Percentiles rank a stretch among this genome's conserved stretches.
phyloP scores from a whole-genome alignment of 352 stramenopile species.

The Phytopythium montanum region DNA sequence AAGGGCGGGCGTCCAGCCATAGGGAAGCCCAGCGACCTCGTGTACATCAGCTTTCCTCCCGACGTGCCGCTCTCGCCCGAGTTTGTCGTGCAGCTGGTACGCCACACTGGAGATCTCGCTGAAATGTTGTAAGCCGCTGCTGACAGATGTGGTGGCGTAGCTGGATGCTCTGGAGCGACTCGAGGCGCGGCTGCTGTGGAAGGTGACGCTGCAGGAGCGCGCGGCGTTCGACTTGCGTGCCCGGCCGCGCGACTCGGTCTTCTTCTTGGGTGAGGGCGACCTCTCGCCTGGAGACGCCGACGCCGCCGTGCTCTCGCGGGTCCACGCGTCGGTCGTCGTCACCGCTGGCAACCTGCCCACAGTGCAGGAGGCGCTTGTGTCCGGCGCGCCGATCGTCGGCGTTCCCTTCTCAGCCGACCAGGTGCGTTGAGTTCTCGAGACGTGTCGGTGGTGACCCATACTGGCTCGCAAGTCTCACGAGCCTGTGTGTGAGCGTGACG shows the following conservation, averaged over 20 bases:
- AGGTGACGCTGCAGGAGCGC: slow-evolving; percentile 51
- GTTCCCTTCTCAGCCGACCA: slow-evolving; percentile 76
- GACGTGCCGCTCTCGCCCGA: slow-evolving; percentile 47
- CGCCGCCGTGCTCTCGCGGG: slow-evolving; percentile 31
- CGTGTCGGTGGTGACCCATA: not conserved
- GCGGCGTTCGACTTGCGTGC: slow-evolving; percentile 53
- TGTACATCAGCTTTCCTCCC: slow-evolving; percentile 59
- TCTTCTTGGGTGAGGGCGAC: slow-evolving; percentile 43
- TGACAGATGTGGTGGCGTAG: slow-evolving; percentile 9
- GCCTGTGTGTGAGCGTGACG: not conserved
- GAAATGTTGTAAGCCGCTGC: too few relatives aligned
- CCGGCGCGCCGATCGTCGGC: slow-evolving; percentile 58
- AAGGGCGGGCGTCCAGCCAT: not conserved
- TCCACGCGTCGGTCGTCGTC: slow-evolving; percentile 43
- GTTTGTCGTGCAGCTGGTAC: slow-evolving; percentile 51
- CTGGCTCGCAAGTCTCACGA: not conserved
- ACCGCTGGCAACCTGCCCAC: slow-evolving; percentile 52
- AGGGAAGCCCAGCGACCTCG: slow-evolving; percentile 21
- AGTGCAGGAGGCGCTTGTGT: slow-evolving; percentile 58
- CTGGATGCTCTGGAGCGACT: slow-evolving; percentile 57
- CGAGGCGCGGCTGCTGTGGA: slow-evolving; percentile 52
- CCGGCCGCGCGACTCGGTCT: slow-evolving; percentile 37
- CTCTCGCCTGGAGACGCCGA: slow-evolving; percentile 26
- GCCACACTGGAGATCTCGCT: slow-evolving; percentile 6
- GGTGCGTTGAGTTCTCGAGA: slow-evolving; percentile 19